These are phyloP conservation scores for Prunus dulcis DNA, from an alignment of 306 rosid genomes.

Conservation along the genomic window DNA sequence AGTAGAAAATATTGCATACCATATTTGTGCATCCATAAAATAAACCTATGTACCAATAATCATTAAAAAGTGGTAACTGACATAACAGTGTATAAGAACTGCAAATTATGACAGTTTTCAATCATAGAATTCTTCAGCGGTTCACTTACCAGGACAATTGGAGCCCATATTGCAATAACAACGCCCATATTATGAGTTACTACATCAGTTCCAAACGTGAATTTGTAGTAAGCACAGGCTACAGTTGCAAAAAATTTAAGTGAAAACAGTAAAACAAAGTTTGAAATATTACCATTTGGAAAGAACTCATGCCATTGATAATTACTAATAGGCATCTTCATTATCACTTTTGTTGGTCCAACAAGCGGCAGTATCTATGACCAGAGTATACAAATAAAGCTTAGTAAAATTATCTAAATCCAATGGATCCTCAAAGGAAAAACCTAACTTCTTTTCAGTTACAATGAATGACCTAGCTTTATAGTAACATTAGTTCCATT, in stretches of 20 bases:
- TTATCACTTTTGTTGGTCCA: conserved; percentile 78
- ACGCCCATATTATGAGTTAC: conserved; percentile 57
- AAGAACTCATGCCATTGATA: conserved; percentile 97
- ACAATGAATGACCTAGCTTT: background rate
- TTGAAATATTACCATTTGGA: conserved; percentile 63
- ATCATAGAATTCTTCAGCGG: conserved; percentile 2
- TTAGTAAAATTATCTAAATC: background rate
- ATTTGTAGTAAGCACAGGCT: conserved; percentile 21
- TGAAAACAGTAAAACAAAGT: conserved; percentile 12
- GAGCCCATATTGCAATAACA: conserved; percentile 90
- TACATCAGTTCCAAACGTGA: conserved; percentile 34
- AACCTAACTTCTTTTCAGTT: background rate
- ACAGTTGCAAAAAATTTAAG: conserved; percentile 15
- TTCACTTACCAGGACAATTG: conserved; percentile 83
- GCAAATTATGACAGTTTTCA: conserved; percentile 14
- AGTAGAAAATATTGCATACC: conserved; percentile 96
- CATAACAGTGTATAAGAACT: conserved; percentile 16
- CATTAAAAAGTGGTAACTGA: conserved; percentile 15
- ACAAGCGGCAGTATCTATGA: conserved; percentile 75
- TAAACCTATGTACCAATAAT: conserved; percentile 64
- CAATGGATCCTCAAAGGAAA: conserved; percentile 7
- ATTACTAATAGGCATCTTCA: conserved; percentile 62
- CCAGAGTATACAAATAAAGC: conserved; percentile 26
- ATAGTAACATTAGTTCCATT: background rate
- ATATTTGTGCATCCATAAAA: conserved; percentile 96